Percentiles rank a stretch among this genome's conserved stretches.
Evolutionary conservation across 768 basidiomycete genomes (phyloP).

Genomic region (Tulasnella sp.): DNA sequence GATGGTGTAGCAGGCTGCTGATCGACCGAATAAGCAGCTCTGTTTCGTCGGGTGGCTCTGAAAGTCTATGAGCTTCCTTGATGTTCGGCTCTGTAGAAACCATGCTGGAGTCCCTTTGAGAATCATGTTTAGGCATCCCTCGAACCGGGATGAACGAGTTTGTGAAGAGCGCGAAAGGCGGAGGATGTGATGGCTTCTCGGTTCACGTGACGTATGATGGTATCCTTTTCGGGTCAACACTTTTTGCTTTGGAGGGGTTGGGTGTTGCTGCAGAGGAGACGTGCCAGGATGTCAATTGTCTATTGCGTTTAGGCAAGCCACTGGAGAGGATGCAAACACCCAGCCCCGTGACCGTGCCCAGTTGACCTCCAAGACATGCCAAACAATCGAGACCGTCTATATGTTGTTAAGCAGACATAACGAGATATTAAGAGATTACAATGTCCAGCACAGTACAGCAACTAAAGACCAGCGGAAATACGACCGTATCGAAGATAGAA

Average conservation of each 20-base stretch:
- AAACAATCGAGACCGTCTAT: not conserved
- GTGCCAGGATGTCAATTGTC: too few species aligned
- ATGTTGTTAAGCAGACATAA: conserved; percentile 13
- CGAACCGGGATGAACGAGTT: not conserved
- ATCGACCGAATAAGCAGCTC: not conserved
- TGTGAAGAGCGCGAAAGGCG: not conserved
- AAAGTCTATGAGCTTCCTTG: not conserved
- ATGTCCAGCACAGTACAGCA: conserved; percentile 11
- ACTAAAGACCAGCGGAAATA: not conserved
- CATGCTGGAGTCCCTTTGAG: not conserved
- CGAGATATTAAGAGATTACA: conserved; percentile 15
- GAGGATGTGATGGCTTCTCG: not conserved
- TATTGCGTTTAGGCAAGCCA: too few species aligned
- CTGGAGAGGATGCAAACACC: too few species aligned
- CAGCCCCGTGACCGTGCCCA: too few species aligned
- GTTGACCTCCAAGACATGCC: too few species aligned
- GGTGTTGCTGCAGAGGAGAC: too few species aligned
- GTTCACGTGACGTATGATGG: too few species aligned
- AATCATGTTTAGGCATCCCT: not conserved
- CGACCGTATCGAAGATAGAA: not conserved
- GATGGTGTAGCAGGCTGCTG: not conserved
- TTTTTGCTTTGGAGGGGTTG: too few species aligned
- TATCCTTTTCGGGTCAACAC: too few species aligned
- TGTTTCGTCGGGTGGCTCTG: not conserved
- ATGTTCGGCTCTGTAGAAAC: not conserved